Evolutionary conservation across 495 filamentous ascomycete genomes (phyloP), one percentile per base, ranked within the genome.

Genomic region (Penicillium coprophilum): DNA sequence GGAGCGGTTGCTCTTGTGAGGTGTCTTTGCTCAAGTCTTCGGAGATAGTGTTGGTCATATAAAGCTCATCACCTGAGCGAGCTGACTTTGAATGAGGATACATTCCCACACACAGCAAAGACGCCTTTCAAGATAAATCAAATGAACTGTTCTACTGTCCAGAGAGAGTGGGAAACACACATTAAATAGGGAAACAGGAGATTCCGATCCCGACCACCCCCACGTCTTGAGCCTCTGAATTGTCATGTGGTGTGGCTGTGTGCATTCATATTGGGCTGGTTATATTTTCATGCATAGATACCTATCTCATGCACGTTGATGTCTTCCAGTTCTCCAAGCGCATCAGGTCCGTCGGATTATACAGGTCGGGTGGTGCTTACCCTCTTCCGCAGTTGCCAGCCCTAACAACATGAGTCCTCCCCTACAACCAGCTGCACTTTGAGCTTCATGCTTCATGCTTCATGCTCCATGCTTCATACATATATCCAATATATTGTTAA

Each of bases 401-500:
- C 40, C 31, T 21, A 43, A 46, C 24, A 30, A 39, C 43, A 28
- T 27, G 23, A 12, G 6, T 9, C 11, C 28, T 19, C 23, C 24
- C 11, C 15, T 3, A 8, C 13, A 11, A 10, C 8, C 20, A 8
- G n/a, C n/a, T n/a, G n/a, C n/a, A n/a, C n/a, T 10, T 10, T 8
- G 27, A 46, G 24, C 3, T 30, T 19, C 8, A 30, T 31, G 6
- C 3, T 30, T 19, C 8, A 30, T 31, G 6, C 17, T 34, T 43
- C 13, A 43, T 40, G 21, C n/a, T 46, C 19, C 45, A 32, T 43
- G 24, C 44, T 53, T 19, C 34, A 49, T 49, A 5, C 36, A 39
- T 41, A 15, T 40, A 30, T 5, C 28, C 48, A 31, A 31, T 31
- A 52, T 52, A 58, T 61, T 46, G 23, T 61, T 61, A 61, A 46